Evolutionary conservation across 108 stramenopile species (phyloP), one percentile per base, ranked within the genome.

Genomic region (Skeletonema menzelii): DNA sequence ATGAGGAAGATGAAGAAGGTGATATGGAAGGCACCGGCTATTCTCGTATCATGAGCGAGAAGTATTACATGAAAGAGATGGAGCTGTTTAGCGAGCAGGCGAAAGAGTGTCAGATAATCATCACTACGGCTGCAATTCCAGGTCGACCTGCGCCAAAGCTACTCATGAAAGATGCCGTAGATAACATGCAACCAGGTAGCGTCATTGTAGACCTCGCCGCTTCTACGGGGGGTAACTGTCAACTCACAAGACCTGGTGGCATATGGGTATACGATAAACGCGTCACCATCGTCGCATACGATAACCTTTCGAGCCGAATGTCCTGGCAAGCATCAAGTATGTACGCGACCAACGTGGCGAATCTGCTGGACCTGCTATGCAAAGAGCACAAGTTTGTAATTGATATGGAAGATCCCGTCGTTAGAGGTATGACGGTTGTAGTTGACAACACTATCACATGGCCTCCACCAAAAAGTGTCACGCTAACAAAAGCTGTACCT

Each of bases 201-300:
- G 93, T 97, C 13, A 90, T 90, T 57, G 91, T 97, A 7, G 96
- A 97, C 70, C 75, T 97, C n/a, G 96, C 96, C 4, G 93, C 92
- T 19, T 85, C 87, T 19, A 80, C 88, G 15, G 95, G 95, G 27
- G 96, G 96, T n/a, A 97, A 97, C 79, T 86, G 92, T 47, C 93
- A 87, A 35, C 84, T 91, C 56, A 93, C 95, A 15, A 63, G 68
- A 10, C 85, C 85, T 42, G 86, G 84, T 53, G 71, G 87, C 65
- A 73, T 82, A 17, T 84, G 84, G 38, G 69, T 85, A 15, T 79
- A 86, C 65, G 65, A 85, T 42, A 85, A 90, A 58, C 63, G 73
- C 2, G 88, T 97, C 61, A 95, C 90, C 57, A 91, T 90, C 44
- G 82, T 97, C 53, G 96, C 94, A n/a, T 83, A 80, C 74, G 88